Conservation (phyloP, 2,329 filamentous ascomycete genomes). For the Clonostachys sp. region DNA sequence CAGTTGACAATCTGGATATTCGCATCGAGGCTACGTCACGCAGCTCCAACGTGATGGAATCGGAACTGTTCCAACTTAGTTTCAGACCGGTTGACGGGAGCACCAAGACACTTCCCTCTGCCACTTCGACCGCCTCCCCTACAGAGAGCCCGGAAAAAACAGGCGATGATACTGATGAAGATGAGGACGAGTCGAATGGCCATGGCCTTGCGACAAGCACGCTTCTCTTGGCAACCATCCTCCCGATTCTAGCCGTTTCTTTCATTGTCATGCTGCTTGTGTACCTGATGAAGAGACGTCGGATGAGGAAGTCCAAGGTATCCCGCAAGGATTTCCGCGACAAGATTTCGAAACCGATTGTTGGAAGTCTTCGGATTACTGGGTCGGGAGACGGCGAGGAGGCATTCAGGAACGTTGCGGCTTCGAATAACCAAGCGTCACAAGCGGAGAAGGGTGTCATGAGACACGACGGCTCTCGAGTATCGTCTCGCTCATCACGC, state of each 20-base stretch:
- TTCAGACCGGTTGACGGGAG: slow-evolving; percentile 21
- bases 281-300: slow-evolving; percentile 24
- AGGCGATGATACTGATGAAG: slow-evolving; percentile 2
- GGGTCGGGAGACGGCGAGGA: slow-evolving; percentile 13
- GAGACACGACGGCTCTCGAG: slow-evolving; percentile 14
- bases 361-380: slow-evolving; percentile 17
- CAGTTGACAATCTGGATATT: slow-evolving; percentile 21
- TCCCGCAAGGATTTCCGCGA: slow-evolving; percentile 16
- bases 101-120: slow-evolving; percentile 10
- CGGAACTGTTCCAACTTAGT: slow-evolving; percentile 26
- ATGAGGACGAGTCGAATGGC: slow-evolving; percentile 4
- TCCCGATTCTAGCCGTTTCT: slow-evolving; percentile 31
- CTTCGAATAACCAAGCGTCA: slow-evolving; percentile 7
- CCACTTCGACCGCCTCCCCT: slow-evolving; percentile 12
- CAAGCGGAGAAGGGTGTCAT: slow-evolving; percentile 11
- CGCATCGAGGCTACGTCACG: slow-evolving; percentile 24
- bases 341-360: slow-evolving; percentile 24
- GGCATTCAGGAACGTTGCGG: slow-evolving; percentile 5
- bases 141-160: slow-evolving; percentile 13
- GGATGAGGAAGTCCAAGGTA: slow-evolving; percentile 16
- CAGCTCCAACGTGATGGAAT: slow-evolving; percentile 24
- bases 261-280: slow-evolving; percentile 23
- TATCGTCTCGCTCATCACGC: slow-evolving; percentile 15
- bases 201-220: slow-evolving; percentile 19
- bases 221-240: slow-evolving; percentile 36